These are phyloP conservation scores for Volvox africanus DNA, from an alignment of 139 green algal genomes.

Conservation along the genomic window DNA sequence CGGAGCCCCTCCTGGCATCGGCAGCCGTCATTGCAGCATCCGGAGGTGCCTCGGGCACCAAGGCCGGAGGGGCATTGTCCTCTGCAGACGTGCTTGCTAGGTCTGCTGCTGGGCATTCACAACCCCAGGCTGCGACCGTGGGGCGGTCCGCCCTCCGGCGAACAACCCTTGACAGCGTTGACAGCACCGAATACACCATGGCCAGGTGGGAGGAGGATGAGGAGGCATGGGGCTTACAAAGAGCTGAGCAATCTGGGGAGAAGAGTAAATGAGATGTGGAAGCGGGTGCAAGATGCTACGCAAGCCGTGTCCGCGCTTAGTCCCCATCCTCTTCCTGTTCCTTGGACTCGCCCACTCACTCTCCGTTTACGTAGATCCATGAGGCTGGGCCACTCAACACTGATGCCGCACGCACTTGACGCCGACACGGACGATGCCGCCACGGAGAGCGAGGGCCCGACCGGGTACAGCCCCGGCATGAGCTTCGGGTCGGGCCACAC, in stretches of 20 bases:
- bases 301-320: too few relatives aligned
- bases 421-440: slow-evolving; percentile 36
- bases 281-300: too few relatives aligned
- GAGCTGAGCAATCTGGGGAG: too few relatives aligned
- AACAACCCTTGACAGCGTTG: background rate
- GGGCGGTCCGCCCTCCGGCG: too few relatives aligned
- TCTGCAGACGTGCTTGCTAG: too few relatives aligned
- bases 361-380: slow-evolving; percentile 47
- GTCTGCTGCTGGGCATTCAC: too few relatives aligned
- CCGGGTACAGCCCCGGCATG: background rate
- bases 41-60: too few relatives aligned
- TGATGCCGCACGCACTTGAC: slow-evolving; percentile 73
- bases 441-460: slow-evolving; percentile 8
- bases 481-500: slow-evolving; percentile 7
- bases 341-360: background rate
- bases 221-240: background rate
- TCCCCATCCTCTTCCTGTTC: too few relatives aligned
- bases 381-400: slow-evolving; percentile 67
- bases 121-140: background rate
- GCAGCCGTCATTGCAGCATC: background rate
- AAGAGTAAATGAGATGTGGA: too few relatives aligned
- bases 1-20: background rate
- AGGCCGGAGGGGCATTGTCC: too few relatives aligned
- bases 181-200: slow-evolving; percentile 35
- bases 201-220: slow-evolving; percentile 12